Conservation (phyloP, 148 eudicot genomes). For the Cornus controversa region DNA sequence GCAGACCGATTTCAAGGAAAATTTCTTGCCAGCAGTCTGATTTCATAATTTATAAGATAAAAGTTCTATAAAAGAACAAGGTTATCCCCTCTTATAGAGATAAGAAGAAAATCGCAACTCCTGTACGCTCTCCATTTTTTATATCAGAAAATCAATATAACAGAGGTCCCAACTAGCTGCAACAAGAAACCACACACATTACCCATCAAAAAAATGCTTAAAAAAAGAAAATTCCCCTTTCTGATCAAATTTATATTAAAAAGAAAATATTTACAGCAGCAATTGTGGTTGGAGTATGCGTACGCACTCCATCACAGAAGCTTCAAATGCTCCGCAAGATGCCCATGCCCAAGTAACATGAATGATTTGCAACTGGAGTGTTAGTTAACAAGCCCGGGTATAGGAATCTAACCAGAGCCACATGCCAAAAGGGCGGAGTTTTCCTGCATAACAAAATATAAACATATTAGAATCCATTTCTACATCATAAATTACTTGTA, state of each 20-base stretch:
- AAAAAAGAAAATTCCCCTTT: not conserved
- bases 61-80: too few species aligned
- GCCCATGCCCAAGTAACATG: not conserved
- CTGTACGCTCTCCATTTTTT: not conserved
- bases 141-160: not conserved
- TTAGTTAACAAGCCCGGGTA: not conserved
- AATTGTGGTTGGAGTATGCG: not conserved
- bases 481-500: not conserved
- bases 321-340: not conserved
- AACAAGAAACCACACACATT: too few species aligned
- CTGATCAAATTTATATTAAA: not conserved
- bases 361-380: not conserved
- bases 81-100: not conserved
- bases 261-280: not conserved
- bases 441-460: conserved; percentile 13
- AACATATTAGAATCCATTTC: not conserved
- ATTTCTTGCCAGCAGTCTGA: too few species aligned
- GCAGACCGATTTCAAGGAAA: too few species aligned
- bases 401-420: conserved; percentile 1
- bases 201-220: too few species aligned
- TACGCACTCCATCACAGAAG: not conserved
- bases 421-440: conserved; percentile 2
- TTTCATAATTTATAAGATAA: too few species aligned
- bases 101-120: not conserved
- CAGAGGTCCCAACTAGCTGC: too few species aligned